Conservation (phyloP, 2,329 filamentous ascomycete genomes). For the Capronia coronata region DNA sequence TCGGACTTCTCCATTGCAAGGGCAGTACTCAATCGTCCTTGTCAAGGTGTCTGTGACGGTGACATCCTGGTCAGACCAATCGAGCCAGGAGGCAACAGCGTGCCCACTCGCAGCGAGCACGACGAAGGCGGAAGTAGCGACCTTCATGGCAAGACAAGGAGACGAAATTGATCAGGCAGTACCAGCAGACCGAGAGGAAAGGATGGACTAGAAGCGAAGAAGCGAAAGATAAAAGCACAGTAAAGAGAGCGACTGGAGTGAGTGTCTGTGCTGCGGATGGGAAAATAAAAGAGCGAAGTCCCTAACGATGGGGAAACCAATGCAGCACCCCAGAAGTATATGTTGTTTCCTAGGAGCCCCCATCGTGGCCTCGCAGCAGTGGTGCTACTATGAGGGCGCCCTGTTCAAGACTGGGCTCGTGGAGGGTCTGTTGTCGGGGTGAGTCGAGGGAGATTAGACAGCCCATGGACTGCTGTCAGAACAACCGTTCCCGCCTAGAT, state of each 20-base stretch:
- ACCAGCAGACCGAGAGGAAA: background rate
- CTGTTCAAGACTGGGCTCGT: conserved; percentile 14
- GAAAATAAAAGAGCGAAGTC: conserved; percentile 13
- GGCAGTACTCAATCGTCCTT: conserved; percentile 13
- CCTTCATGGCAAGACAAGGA: conserved; percentile 21
- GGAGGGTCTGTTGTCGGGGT: conserved; percentile 7
- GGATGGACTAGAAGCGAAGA: background rate
- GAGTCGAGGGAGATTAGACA: conserved; percentile 23
- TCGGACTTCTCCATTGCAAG: conserved; percentile 20
- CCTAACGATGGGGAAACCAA: conserved; percentile 5
- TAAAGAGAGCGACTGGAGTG: conserved; percentile 17
- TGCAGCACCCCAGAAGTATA: conserved; percentile 11
- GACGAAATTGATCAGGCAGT: background rate
- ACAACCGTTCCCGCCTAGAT: conserved; percentile 11
- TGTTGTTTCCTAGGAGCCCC: conserved; percentile 17
- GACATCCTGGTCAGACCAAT: conserved; percentile 13
- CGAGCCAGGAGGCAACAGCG: conserved; percentile 14
- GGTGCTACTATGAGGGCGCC: conserved; percentile 7
- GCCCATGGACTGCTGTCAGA: conserved; percentile 21
- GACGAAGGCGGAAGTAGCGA: conserved; percentile 10
- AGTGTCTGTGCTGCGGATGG: conserved; percentile 14
- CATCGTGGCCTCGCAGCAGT: background rate
- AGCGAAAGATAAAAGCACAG: conserved; percentile 7
- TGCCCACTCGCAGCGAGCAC: conserved; percentile 12
- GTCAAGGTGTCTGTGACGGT: conserved; percentile 20